Evolutionary conservation across 2,329 filamentous ascomycete genomes (phyloP), one percentile per base, ranked within the genome.

Genomic region (Shiraia bambusicola): DNA sequence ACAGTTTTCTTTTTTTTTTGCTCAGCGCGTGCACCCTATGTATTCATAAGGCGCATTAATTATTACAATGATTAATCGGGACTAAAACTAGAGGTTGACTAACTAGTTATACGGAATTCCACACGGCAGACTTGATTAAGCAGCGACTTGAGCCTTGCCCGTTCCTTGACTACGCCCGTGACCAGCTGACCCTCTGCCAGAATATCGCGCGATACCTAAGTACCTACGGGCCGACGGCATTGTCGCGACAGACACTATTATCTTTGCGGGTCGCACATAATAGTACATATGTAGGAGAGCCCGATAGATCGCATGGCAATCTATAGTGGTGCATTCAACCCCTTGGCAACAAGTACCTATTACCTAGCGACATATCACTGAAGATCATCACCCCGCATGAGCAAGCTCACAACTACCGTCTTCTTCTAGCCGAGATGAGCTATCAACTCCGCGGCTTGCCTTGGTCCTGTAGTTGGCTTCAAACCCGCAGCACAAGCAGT

Each of bases 341-440:
- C 25, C 32, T 26, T 22, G 8, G 19, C 19, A 22, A 8, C 19
- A 8, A 22, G 19, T 22, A 22, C n/a, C n/a, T n/a, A n/a, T n/a
- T n/a, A n/a, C n/a, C n/a, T 35, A 34, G 19, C 26, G 24, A 37
- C 37, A 25, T 34, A 29, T 30, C 49, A 46, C 47, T 47, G 47
- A 42, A 37, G 40, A 50, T 47, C 42, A 37, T 40, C 50, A 42
- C 24, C 45, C 50, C 46, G 45, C 52, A 52, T 45, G 37, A 44
- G 39, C 24, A n/a, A n/a, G n/a, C n/a, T n/a, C n/a, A n/a, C 22
- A 31, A 32, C 22, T 25, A 31, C 19, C 19, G 19, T 13, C 29
- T 7, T 13, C 29, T 7, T 32, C 49, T 47, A 47, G 34, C 43
- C 35, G 10, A 24, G 22, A 40, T 25, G 13, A 33, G 47, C 3